Evolutionary conservation across 139 green algal species (phyloP).

Genomic region (Nannochloris sp.): DNA sequence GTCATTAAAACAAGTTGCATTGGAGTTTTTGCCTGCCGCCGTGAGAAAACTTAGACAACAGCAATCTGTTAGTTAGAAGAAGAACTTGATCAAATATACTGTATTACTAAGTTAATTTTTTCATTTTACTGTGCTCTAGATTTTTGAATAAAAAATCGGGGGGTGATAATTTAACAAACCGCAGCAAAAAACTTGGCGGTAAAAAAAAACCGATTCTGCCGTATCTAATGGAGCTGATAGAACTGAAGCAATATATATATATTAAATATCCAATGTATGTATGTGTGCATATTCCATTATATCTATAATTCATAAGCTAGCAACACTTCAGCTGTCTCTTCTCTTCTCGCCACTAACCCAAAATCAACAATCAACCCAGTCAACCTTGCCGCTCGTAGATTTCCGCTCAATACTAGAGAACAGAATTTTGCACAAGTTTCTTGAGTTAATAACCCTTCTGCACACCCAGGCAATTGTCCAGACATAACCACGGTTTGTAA

Average conservation of each 20-base stretch:
- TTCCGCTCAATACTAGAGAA: not conserved
- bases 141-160: not conserved
- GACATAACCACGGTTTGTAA: conserved; percentile 12
- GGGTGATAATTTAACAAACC: not conserved
- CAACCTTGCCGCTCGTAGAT: conserved; percentile 41
- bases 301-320: conserved; percentile 62
- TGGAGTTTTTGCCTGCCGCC: conserved; percentile 63
- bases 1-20: conserved; percentile 64
- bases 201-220: too few relatives aligned
- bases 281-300: not conserved
- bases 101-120: too few relatives aligned
- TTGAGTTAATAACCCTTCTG: conserved; percentile 1
- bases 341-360: conserved; percentile 43
- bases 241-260: too few relatives aligned
- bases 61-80: not conserved
- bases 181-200: too few relatives aligned
- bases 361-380: conserved; percentile 60
- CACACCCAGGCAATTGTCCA: conserved; percentile 10
- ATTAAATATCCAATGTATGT: not conserved
- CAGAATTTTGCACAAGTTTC: conserved; percentile 18
- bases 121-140: not conserved
- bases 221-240: too few relatives aligned
- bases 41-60: not conserved
- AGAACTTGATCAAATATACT: too few relatives aligned
- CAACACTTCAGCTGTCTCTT: conserved; percentile 54